A percentile compares a stretch with the other conserved stretches of the same genome.
phyloP scores from a whole-genome alignment of 371 early-diverging fungal species.

The Mortierella sp. region DNA sequence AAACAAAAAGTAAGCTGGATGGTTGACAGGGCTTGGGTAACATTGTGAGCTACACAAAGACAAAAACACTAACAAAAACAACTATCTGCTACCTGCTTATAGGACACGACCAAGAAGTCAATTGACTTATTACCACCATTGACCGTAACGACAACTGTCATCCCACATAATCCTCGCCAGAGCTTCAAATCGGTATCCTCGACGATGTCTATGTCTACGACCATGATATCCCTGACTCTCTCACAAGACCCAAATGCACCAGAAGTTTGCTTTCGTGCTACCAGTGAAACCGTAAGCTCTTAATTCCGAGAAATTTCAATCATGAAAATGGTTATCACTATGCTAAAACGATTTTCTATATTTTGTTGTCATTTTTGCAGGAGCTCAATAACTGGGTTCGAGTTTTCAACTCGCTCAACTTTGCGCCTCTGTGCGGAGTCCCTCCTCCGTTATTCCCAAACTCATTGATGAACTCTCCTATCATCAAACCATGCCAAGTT shows the following conservation, averaged over 20 bases:
- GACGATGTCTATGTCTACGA: conserved; percentile 21
- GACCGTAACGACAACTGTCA: conserved; percentile 4
- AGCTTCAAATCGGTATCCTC: conserved; percentile 19
- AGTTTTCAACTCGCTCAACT: conserved; percentile 43
- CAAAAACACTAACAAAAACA: too few relatives aligned
- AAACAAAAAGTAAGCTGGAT: conserved; percentile 32
- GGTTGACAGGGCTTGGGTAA: too few relatives aligned
- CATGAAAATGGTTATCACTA: neutral
- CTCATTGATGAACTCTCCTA: neutral
- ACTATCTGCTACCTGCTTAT: neutral
- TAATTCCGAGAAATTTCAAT: neutral
- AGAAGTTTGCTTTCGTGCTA: conserved; percentile 40
- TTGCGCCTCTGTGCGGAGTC: conserved; percentile 1
- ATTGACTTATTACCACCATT: conserved; percentile 28
- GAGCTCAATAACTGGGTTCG: conserved; percentile 45
- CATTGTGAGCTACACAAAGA: too few relatives aligned
- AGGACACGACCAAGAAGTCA: conserved; percentile 35
- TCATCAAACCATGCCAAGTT: conserved; percentile 4
- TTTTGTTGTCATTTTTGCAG: conserved; percentile 9
- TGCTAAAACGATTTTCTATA: neutral
- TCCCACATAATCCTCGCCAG: conserved; percentile 24
- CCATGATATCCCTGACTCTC: conserved; percentile 26
- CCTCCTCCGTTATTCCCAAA: conserved; percentile 12
- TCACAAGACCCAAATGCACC: conserved; percentile 26
- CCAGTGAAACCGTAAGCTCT: conserved; percentile 43